Percentiles rank a stretch among this genome's conserved stretches.
Conservation (phyloP, 2,329 filamentous ascomycete genomes). For the Colletotrichum spinosum region DNA sequence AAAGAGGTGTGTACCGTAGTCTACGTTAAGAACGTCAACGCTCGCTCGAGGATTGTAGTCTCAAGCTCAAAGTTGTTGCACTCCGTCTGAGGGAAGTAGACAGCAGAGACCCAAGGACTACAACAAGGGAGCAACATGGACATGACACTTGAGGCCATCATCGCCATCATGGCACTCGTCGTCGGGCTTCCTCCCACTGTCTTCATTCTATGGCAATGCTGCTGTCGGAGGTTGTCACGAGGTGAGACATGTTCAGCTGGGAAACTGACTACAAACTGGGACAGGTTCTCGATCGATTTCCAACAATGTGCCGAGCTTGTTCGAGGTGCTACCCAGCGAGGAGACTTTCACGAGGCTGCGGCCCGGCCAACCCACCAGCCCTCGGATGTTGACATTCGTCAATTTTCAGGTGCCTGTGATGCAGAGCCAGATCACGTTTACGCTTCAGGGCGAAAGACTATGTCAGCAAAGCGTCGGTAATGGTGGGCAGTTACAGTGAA, state of each 20-base stretch:
- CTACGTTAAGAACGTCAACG: too few relatives aligned
- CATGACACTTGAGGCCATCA: slow-evolving; percentile 25
- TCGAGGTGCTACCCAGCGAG: background rate
- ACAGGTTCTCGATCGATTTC: background rate
- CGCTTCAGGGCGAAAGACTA: background rate
- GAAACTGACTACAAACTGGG: too few relatives aligned
- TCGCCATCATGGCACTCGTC: slow-evolving; percentile 12
- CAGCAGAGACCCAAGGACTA: background rate
- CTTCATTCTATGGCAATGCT: slow-evolving; percentile 23
- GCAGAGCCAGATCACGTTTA: background rate
- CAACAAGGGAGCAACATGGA: slow-evolving; percentile 3
- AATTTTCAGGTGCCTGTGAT: background rate
- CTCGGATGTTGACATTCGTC: background rate
- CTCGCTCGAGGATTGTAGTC: too few relatives aligned
- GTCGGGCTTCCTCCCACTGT: slow-evolving; percentile 10
- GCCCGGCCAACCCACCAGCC: background rate
- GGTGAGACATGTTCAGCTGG: too few relatives aligned
- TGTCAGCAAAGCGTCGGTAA: too few relatives aligned
- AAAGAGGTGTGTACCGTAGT: too few relatives aligned
- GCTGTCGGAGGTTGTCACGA: background rate
- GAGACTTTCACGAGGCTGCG: background rate
- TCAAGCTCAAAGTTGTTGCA: too few relatives aligned
- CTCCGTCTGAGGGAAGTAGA: too few relatives aligned
- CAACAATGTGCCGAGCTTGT: background rate
- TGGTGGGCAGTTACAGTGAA: too few relatives aligned